phyloP scores from a whole-genome alignment of 257 asterid genomes.

The Anisodus acutangulus region DNA sequence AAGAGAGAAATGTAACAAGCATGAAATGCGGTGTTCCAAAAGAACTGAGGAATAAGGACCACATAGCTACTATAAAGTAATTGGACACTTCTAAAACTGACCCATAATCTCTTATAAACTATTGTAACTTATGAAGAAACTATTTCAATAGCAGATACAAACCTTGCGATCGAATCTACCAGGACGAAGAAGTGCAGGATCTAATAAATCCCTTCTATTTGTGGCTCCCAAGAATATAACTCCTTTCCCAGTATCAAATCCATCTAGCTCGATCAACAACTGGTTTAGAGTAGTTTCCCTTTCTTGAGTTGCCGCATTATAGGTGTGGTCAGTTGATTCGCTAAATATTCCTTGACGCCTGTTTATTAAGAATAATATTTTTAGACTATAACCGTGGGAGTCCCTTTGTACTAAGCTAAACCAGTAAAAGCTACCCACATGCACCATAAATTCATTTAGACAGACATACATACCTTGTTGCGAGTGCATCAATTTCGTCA shows the following conservation, averaged over 20 bases:
- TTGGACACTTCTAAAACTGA: background rate
- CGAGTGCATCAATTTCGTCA: conserved; percentile 98
- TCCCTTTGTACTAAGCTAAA: background rate
- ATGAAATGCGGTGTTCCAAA: conserved; percentile 15
- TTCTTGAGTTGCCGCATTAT: conserved; percentile 93
- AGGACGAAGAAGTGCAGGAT: conserved; percentile 99
- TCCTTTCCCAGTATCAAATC: conserved; percentile 99
- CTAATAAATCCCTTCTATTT: conserved; percentile 91
- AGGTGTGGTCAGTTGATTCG: conserved; percentile 54
- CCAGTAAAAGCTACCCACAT: background rate
- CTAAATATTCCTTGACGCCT: conserved; percentile 88
- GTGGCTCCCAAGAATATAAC: conserved; percentile 98
- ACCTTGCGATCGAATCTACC: conserved; percentile 99
- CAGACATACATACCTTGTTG: conserved; percentile 68
- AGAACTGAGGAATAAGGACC: background rate
- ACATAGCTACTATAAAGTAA: background rate
- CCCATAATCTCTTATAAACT: background rate
- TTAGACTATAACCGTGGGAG: conserved; percentile 11
- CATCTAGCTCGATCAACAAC: conserved; percentile 94
- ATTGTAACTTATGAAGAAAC: background rate
- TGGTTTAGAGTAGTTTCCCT: conserved; percentile 97
- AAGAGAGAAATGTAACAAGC: conserved; percentile 25
- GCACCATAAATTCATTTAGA: conserved; percentile 1
- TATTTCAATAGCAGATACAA: conserved; percentile 35
- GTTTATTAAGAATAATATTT: conserved; percentile 35